Evolutionary conservation across 768 basidiomycete species (phyloP).

Genomic region (Cytidiella melzeri): DNA sequence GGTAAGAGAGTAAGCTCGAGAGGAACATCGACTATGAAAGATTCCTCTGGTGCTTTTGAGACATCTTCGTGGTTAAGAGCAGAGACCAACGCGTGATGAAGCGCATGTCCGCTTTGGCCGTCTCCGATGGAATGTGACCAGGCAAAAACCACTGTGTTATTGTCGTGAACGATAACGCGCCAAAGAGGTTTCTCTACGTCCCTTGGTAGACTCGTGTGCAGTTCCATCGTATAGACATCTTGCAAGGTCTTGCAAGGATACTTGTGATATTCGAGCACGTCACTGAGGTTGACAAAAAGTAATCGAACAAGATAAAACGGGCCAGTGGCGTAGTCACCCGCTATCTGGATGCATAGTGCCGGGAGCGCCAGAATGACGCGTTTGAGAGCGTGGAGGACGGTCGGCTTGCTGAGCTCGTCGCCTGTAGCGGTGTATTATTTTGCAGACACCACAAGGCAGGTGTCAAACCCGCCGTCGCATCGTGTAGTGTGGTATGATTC

Average conservation of each 20-base stretch:
- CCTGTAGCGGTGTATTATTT: not conserved
- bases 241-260: slow-evolving; percentile 13
- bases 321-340: not conserved
- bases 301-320: slow-evolving; percentile 7
- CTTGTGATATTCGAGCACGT: slow-evolving; percentile 24
- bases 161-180: slow-evolving; percentile 29
- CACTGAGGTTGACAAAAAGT: slow-evolving; percentile 22
- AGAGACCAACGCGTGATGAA: slow-evolving; percentile 28
- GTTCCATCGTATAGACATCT: slow-evolving; percentile 19
- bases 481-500: not conserved
- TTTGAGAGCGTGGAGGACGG: not conserved
- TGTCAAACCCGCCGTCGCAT: not conserved
- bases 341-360: not conserved
- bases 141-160: slow-evolving; percentile 29
- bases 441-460: not conserved
- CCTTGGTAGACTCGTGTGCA: too few relatives aligned
- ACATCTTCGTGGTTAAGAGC: slow-evolving; percentile 20
- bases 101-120: slow-evolving; percentile 33
- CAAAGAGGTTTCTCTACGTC: slow-evolving; percentile 35
- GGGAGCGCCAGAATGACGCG: not conserved
- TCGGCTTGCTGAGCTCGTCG: not conserved
- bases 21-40: not conserved
- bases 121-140: slow-evolving; percentile 36
- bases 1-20: not conserved
- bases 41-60: not conserved